Conservation (phyloP, 257 asterid species). For the Nicotiana tabacum region DNA sequence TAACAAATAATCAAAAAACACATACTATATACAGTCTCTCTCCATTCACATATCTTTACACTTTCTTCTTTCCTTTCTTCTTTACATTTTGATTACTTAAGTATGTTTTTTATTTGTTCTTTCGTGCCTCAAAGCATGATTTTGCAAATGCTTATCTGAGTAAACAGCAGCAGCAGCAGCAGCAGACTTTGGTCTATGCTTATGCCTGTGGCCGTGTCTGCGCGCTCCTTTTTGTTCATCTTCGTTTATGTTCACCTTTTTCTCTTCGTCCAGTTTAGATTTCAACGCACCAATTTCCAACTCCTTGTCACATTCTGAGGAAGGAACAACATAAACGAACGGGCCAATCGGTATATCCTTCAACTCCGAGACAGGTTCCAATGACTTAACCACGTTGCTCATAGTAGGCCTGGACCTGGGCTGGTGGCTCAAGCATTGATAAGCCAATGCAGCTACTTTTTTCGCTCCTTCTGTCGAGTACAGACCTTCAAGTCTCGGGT, state of each 20-base stretch:
- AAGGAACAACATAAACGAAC: conserved; percentile 42
- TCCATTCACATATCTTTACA: neutral
- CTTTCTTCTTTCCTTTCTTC: neutral
- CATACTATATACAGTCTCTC: neutral
- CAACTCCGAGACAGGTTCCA: conserved; percentile 40
- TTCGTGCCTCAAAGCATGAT: conserved; percentile 22
- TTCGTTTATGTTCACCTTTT: conserved; percentile 10
- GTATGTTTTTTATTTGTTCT: neutral
- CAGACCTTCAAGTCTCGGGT: conserved; percentile 65
- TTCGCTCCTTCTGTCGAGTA: conserved; percentile 63
- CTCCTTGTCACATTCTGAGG: conserved; percentile 20
- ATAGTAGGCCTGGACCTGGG: conserved; percentile 65
- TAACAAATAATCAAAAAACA: neutral
- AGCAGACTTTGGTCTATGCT: conserved; percentile 30
- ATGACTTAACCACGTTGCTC: conserved; percentile 45
- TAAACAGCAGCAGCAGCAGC: conserved; percentile 37
- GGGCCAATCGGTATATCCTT: conserved; percentile 47
- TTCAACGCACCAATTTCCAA: neutral
- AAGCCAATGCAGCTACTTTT: conserved; percentile 63
- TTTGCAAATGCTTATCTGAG: conserved; percentile 42
- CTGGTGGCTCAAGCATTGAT: conserved; percentile 48
- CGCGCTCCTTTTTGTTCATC: neutral
- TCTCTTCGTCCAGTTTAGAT: conserved; percentile 12
- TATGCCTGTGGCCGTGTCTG: conserved; percentile 42
- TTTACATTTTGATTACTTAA: neutral